Evolutionary conservation across 2,329 filamentous ascomycete genomes (phyloP).

Genomic region (Macrophomina pseudophaseolina): DNA sequence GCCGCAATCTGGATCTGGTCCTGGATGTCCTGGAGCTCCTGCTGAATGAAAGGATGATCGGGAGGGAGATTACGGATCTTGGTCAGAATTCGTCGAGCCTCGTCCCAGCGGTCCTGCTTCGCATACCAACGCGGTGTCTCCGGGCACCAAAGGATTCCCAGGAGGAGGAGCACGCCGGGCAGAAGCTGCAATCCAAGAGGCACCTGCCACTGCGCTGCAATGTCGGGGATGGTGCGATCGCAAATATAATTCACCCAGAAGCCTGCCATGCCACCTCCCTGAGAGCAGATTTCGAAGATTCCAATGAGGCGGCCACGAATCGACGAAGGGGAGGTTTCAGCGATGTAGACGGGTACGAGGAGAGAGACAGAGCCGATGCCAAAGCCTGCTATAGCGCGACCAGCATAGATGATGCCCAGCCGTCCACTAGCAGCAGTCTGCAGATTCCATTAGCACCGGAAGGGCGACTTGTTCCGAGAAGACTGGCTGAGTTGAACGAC

Average conservation of each 20-base stretch:
- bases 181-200: conserved; percentile 53
- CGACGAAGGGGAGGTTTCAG: conserved; percentile 54
- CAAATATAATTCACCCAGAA: conserved; percentile 62
- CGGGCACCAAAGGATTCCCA: conserved; percentile 36
- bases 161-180: conserved; percentile 37
- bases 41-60: conserved; percentile 47
- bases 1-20: conserved; percentile 58
- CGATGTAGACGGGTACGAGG: conserved; percentile 53
- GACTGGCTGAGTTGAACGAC: conserved; percentile 22
- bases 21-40: conserved; percentile 50
- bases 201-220: conserved; percentile 59
- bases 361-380: conserved; percentile 49
- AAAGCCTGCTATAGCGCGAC: conserved; percentile 69
- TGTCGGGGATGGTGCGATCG: conserved; percentile 38
- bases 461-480: background rate
- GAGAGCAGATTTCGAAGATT: conserved; percentile 58
- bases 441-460: conserved; percentile 39
- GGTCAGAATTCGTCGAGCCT: conserved; percentile 57
- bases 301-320: conserved; percentile 50
- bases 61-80: conserved; percentile 61
- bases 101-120: conserved; percentile 66
- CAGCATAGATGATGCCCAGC: conserved; percentile 45
- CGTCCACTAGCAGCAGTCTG: conserved; percentile 55
- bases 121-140: conserved; percentile 69
- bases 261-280: conserved; percentile 50